Base-by-base conservation (phyloP, 139 green algal genomes). In the Limnomonas spitsbergensis region DNA sequence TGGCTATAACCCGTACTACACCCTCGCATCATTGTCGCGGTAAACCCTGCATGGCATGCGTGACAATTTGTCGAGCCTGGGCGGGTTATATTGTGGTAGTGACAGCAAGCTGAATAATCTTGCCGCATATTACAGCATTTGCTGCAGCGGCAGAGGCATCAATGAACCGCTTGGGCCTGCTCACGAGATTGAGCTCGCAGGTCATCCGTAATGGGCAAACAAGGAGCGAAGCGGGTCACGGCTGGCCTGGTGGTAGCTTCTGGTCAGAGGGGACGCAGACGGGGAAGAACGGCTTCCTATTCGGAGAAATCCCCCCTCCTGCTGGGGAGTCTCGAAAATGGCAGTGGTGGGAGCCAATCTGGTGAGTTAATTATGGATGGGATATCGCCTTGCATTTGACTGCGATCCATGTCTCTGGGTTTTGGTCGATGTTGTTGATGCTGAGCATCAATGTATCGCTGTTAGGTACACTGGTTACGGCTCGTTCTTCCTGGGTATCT, bases 341-440 rank as follows among this genome's bases (percentile, higher is more conserved):
- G 85, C 91, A 97, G 82, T 90, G 86, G 71, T 97, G 93, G 94
- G 94, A 97, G 84, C 88, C 86, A 2, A 87, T 87, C 3, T 96
- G 90, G 94, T 97, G 76, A 89, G 90, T 82, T n/a, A n/a, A n/a
- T n/a, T n/a, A n/a, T n/a, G n/a, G n/a, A n/a, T n/a, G n/a, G n/a
- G n/a, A n/a, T n/a, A n/a, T n/a, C n/a, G n/a, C n/a, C n/a, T n/a
- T n/a, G n/a, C n/a, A n/a, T n/a, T n/a, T n/a, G n/a, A n/a, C n/a
- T n/a, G n/a, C n/a, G n/a, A n/a, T n/a, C n/a, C n/a, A n/a, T n/a
- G n/a, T n/a, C n/a, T n/a, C n/a, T n/a, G n/a, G n/a, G n/a, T n/a
- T n/a, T n/a, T n/a, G n/a, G n/a, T n/a, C n/a, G n/a, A n/a, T n/a
- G 38, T 35, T 26, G 3, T 61, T 14, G 70, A 2, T 53, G 3